Evolutionary conservation across 2,329 filamentous ascomycete species (phyloP), one percentile per base, ranked within the genome.

Genomic region (Neoarthrinium moseri): DNA sequence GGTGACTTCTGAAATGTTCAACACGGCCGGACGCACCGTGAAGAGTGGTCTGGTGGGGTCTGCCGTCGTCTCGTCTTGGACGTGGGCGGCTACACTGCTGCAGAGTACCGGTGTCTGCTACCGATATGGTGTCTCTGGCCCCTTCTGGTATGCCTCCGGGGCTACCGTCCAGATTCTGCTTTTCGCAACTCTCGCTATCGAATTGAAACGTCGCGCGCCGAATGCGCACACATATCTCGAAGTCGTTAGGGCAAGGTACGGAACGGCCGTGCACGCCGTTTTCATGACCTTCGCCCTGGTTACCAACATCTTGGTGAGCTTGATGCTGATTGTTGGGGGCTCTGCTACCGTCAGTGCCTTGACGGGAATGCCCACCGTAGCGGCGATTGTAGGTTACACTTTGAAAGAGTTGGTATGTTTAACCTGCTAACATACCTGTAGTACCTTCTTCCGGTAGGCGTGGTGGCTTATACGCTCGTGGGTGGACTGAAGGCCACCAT

Each of bases 1-100:
- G 3, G 90, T 95, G 65, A 96, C 91, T 0, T 91, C 87, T 0
- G 91, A 96, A 70, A 94, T 91, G 81, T 96, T 96, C 74, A 91
- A 80, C 52, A 95, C 91, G 0, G 91, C 91, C 40, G 90, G 90
- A 15, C 78, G 91, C 51, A 91, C 88, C 2, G 89, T 96, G 54
- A 96, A 95, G 63, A 91, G 89, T 7, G 91, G 91, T 34, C 75
- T 96, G 12, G 89, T 95, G 1, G 88, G 89, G 10, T 88, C 89
- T 5, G 91, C 90, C 13, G 91, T 96, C n/a, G 89, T 95, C 4
- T 91, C 87, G 13, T 91, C 86, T 5, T 96, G 91, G 91, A 95
- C 91, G 0, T 95, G 90, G 90, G 90, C 89, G 1, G 90, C 89
- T 18, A 94, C 89, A 0, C 73, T 92, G 2, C 74, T 94, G 3